phyloP scores from a whole-genome alignment of 768 basidiomycete genomes.

The Tulasnella sp. region DNA sequence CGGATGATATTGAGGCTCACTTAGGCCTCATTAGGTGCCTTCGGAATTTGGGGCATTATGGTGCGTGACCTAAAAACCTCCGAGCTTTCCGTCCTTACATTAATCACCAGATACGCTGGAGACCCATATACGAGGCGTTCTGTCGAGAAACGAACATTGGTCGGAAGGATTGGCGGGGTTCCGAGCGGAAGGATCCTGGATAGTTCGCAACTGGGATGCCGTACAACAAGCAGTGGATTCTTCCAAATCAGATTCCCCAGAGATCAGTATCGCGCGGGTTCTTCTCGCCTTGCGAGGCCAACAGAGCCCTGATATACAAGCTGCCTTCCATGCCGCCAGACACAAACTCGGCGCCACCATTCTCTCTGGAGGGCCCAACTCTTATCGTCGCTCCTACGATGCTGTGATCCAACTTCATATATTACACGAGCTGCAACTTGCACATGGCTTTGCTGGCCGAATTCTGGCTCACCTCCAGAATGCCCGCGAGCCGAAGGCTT shows the following conservation, averaged over 20 bases:
- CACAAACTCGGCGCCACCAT: conserved; percentile 73
- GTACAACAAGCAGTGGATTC: conserved; percentile 55
- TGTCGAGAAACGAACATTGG: conserved; percentile 84
- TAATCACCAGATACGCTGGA: conserved; percentile 70
- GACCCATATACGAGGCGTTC: conserved; percentile 88
- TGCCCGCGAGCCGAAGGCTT: conserved; percentile 10
- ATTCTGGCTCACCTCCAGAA: conserved; percentile 15
- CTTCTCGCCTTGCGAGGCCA: conserved; percentile 71
- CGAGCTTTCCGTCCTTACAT: neutral
- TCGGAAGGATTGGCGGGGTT: conserved; percentile 69
- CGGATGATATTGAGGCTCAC: conserved; percentile 84
- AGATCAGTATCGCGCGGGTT: conserved; percentile 70
- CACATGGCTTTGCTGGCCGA: conserved; percentile 36
- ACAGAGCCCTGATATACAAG: conserved; percentile 44
- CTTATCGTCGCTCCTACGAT: conserved; percentile 84
- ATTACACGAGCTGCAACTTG: conserved; percentile 75
- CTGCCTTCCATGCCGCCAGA: conserved; percentile 61
- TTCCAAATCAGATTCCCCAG: conserved; percentile 48
- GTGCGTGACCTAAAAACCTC: conserved; percentile 44
- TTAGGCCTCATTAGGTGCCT: conserved; percentile 86
- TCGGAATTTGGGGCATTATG: conserved; percentile 93
- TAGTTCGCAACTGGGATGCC: conserved; percentile 89
- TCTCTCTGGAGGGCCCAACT: conserved; percentile 69
- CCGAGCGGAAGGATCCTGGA: conserved; percentile 92
- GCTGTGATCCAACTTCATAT: conserved; percentile 80